These are phyloP conservation scores for Pseudozyma sp. DNA, from an alignment of 1,284 basidiomycete genomes.

Conservation along the genomic window DNA sequence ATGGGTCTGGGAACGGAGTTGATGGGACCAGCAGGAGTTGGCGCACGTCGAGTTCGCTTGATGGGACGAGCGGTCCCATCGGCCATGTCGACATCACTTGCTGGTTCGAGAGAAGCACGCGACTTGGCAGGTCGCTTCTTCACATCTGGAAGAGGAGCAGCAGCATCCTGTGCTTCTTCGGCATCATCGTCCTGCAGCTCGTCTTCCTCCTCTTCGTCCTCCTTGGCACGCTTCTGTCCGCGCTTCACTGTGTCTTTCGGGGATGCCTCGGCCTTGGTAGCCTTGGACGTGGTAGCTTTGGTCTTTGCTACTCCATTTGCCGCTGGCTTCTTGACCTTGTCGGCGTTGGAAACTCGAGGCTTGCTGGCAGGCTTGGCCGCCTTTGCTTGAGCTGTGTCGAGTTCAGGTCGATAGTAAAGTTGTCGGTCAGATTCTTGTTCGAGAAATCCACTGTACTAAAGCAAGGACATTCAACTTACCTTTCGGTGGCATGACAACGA, in stretches of 20 bases:
- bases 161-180: conserved; percentile 23
- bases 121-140: conserved; percentile 29
- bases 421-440: conserved; percentile 15
- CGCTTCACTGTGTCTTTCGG: conserved; percentile 25
- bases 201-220: conserved; percentile 39
- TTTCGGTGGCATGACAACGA: not conserved
- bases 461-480: not conserved
- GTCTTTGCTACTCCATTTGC: conserved; percentile 19
- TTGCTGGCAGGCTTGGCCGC: conserved; percentile 27
- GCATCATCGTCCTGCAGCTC: conserved; percentile 38
- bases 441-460: no score
- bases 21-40: conserved; percentile 53
- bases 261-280: conserved; percentile 5
- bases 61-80: conserved; percentile 33
- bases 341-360: conserved; percentile 11
- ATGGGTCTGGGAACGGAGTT: conserved; percentile 42
- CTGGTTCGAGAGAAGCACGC: conserved; percentile 32
- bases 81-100: conserved; percentile 31
- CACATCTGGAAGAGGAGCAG: conserved; percentile 36
- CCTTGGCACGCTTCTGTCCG: conserved; percentile 43
- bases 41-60: conserved; percentile 39
- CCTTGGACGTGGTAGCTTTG: conserved; percentile 18
- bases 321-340: conserved; percentile 14
- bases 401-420: not conserved
- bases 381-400: conserved; percentile 21